phyloP scores from a whole-genome alignment of 768 basidiomycete genomes.

The Boletus rubroflammeus region DNA sequence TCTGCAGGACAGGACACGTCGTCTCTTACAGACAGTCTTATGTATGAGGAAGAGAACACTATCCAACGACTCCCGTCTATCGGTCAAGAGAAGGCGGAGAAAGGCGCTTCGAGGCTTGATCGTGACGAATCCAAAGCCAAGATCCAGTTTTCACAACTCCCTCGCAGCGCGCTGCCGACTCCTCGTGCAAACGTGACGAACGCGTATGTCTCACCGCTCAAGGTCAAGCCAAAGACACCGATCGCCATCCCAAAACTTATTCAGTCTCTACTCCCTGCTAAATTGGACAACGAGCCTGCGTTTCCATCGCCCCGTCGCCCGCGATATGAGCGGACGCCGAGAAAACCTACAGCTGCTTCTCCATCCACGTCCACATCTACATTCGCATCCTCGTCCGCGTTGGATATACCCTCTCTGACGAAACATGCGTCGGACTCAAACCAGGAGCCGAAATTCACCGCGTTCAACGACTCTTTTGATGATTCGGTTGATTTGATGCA shows the following conservation, averaged over 20 bases:
- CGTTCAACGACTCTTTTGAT: constrained; percentile 34
- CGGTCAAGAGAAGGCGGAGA: constrained; percentile 48
- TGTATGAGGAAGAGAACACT: constrained; percentile 29
- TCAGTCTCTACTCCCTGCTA: constrained; percentile 62
- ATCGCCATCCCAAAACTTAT: constrained; percentile 43
- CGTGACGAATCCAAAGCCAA: constrained; percentile 52
- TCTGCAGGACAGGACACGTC: constrained; percentile 19
- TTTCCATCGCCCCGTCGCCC: constrained; percentile 39
- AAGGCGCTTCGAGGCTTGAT: constrained; percentile 39
- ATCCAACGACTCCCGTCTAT: constrained; percentile 23
- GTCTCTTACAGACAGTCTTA: constrained; percentile 24
- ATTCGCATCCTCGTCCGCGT: constrained; percentile 24
- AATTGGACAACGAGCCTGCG: constrained; percentile 62
- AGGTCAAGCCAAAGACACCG: constrained; percentile 59
- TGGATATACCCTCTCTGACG: constrained; percentile 54
- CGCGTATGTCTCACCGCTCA: constrained; percentile 45
- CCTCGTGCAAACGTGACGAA: constrained; percentile 34
- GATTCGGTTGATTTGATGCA: constrained; percentile 38
- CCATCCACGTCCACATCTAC: constrained; percentile 18
- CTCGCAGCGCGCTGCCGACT: constrained; percentile 28
- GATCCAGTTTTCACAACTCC: constrained; percentile 36
- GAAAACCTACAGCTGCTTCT: constrained; percentile 16
- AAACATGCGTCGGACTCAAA: constrained; percentile 35
- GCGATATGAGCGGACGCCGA: constrained; percentile 28
- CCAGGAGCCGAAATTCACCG: constrained; percentile 37